These are phyloP conservation scores for Pestalotiopsis sp. DNA, from an alignment of 2,329 filamentous ascomycete species.

Conservation along the genomic window DNA sequence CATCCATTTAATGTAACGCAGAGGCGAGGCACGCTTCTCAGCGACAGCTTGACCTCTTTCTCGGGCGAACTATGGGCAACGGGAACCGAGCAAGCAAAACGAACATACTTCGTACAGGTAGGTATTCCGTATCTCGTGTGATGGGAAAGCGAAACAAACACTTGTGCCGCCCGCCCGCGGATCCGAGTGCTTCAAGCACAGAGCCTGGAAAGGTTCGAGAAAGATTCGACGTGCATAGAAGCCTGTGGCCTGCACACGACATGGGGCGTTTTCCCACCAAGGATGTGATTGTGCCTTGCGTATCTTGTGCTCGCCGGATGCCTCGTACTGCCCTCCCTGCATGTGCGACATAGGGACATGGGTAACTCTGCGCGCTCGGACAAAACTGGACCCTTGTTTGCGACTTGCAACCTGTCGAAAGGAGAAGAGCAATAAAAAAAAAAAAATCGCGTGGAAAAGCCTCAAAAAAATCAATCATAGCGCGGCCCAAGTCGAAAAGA, in stretches of 20 bases:
- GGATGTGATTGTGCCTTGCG: neutral
- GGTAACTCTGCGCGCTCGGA: slow-evolving; percentile 6
- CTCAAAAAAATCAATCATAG: neutral
- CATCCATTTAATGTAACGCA: neutral
- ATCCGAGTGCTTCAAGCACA: slow-evolving; percentile 1
- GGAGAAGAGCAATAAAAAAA: neutral
- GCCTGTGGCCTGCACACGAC: neutral
- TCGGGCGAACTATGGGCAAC: neutral
- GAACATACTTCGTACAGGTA: neutral
- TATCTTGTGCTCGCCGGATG: neutral
- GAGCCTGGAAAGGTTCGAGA: slow-evolving; percentile 11
- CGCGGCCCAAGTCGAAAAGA: neutral
- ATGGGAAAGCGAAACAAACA: neutral
- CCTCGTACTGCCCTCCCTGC: neutral
- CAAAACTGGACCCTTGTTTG: slow-evolving; percentile 10
- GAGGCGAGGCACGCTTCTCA: neutral
- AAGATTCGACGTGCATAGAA: slow-evolving; percentile 11
- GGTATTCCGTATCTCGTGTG: neutral
- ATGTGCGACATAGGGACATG: neutral
- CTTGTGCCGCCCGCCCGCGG: neutral
- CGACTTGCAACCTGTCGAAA: neutral
- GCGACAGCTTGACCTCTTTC: neutral
- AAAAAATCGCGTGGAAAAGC: neutral
- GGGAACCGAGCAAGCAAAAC: neutral
- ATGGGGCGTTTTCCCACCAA: neutral